Evolutionary conservation across 2,329 filamentous ascomycete genomes (phyloP), one percentile per base, ranked within the genome.

Genomic region (Aspergillus floridensis): DNA sequence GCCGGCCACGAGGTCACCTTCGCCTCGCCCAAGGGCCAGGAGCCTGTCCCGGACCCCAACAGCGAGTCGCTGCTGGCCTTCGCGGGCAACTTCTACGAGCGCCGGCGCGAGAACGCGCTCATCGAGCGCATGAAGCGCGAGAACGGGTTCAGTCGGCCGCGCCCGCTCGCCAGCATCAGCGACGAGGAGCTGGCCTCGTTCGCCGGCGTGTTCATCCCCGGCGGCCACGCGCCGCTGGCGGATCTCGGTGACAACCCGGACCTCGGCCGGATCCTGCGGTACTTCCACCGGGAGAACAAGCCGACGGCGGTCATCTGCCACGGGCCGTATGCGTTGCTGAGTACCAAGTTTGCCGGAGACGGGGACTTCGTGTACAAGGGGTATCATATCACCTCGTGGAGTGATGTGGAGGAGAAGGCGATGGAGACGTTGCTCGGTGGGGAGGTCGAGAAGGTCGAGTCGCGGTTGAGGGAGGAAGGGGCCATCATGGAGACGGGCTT

Each of bases 281-380:
- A 77, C 31, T 81, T 81, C 62, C 76, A 80, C 56, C 49, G 51
- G 2, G 62, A 72, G 59, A 65, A 70, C 4, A 80, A 80, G 61
- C 78, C 79, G 0, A 80, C 79, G 0, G 78, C 77, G 1, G 75
- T 73, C 3, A 75, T 81, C n/a, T 81, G 79, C 44, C 79, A 81
- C 56, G 79, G 79, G 1, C 78, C 79, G 0, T 80, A 76, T 64
- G 79, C 77, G 1, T 72, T 81, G 41, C 58, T 81, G 14, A 77
- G 73, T 4, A 81, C 78, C 0, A 77, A 76, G 62, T 62, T 66
- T 16, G 70, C 65, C 0, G 74, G 72, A 0, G 68, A 69, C 51
- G 69, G 71, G 1, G 66, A 70, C 31, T 81, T 81, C 53, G 75
- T 72, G 24, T 81, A 81, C 59, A 75, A 77, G 47, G 79, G 77